phyloP scores from a whole-genome alignment of 441 rosid genomes.

The Erodium chrysanthum region DNA sequence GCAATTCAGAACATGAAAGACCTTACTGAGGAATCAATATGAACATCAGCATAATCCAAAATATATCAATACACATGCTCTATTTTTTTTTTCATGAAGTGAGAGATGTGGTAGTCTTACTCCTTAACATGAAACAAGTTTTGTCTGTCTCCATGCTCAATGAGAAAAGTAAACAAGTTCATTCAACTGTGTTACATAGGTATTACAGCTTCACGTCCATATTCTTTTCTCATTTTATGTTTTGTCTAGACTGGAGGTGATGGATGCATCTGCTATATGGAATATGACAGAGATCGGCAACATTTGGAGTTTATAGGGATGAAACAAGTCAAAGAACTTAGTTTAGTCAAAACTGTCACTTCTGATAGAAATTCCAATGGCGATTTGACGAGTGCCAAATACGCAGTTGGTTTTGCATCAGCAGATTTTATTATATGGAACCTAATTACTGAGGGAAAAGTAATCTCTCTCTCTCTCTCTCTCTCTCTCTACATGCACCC shows the following conservation, averaged over 20 bases:
- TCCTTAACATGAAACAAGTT: not conserved
- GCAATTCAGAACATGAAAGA: not conserved
- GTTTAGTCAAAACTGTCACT: slow-evolving; percentile 58
- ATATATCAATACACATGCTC: not conserved
- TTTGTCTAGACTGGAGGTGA: slow-evolving; percentile 80
- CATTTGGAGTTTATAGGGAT: slow-evolving; percentile 70
- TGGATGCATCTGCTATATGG: slow-evolving; percentile 88
- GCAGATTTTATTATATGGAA: slow-evolving; percentile 82
- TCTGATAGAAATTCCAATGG: slow-evolving; percentile 23
- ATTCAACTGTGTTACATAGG: not conserved
- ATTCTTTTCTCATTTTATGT: slow-evolving; percentile 16
- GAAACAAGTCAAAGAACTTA: slow-evolving; percentile 85
- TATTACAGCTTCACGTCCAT: slow-evolving; percentile 1
- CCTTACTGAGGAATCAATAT: slow-evolving; percentile 12
- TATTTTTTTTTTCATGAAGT: slow-evolving; percentile 1
- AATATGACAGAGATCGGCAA: slow-evolving; percentile 47
- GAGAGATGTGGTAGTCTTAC: not conserved
- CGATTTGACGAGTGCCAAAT: slow-evolving; percentile 40
- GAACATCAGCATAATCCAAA: slow-evolving; percentile 8
- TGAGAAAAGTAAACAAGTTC: not conserved
- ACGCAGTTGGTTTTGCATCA: slow-evolving; percentile 88
- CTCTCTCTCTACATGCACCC: slow-evolving; percentile 2
- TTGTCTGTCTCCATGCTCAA: not conserved
- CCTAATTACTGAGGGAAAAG: slow-evolving; percentile 66
- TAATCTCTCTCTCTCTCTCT: slow-evolving; percentile 19